A percentile compares a stretch with the other conserved stretches of the same genome.
These are phyloP conservation scores for Discostella pseudostelligera DNA, from an alignment of 108 stramenopile genomes.

Conservation along the genomic window DNA sequence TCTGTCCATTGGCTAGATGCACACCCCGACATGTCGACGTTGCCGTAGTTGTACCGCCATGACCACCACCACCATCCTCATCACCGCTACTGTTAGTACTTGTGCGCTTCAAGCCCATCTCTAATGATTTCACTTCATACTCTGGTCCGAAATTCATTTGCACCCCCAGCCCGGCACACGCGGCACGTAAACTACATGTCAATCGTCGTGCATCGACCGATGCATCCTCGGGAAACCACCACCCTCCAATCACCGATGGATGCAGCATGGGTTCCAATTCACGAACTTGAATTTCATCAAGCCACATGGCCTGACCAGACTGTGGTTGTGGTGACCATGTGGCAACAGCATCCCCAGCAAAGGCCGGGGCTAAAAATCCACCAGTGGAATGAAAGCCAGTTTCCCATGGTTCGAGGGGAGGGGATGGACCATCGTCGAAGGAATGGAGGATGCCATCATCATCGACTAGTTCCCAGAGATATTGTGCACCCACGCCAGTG, in stretches of 20 bases:
- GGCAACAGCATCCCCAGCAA: constrained; percentile 86
- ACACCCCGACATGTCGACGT: constrained; percentile 57
- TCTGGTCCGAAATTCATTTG: constrained; percentile 68
- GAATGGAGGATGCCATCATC: constrained; percentile 8
- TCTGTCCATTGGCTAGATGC: constrained; percentile 57
- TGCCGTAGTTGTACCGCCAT: neutral
- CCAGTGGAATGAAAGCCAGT: constrained; percentile 83
- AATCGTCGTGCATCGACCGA: constrained; percentile 87
- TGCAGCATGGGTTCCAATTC: constrained; percentile 85
- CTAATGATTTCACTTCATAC: constrained; percentile 66
- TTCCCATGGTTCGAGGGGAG: constrained; percentile 54
- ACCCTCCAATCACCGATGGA: constrained; percentile 83
- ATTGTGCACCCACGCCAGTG: constrained; percentile 50
- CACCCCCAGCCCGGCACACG: constrained; percentile 82
- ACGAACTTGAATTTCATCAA: constrained; percentile 78
- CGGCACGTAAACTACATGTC: constrained; percentile 63
- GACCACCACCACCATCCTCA: neutral
- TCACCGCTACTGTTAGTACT: neutral
- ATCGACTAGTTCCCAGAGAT: constrained; percentile 42
- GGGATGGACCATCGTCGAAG: neutral
- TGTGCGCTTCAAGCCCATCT: constrained; percentile 22
- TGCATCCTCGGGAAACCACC: constrained; percentile 96
- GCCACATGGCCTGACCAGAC: constrained; percentile 69
- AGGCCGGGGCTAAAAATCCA: constrained; percentile 91
- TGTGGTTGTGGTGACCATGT: constrained; percentile 80